A percentile compares a stretch with the other conserved stretches of the same genome.
phyloP scores from a whole-genome alignment of 768 basidiomycete species.

The Pisolithus marmoratus region DNA sequence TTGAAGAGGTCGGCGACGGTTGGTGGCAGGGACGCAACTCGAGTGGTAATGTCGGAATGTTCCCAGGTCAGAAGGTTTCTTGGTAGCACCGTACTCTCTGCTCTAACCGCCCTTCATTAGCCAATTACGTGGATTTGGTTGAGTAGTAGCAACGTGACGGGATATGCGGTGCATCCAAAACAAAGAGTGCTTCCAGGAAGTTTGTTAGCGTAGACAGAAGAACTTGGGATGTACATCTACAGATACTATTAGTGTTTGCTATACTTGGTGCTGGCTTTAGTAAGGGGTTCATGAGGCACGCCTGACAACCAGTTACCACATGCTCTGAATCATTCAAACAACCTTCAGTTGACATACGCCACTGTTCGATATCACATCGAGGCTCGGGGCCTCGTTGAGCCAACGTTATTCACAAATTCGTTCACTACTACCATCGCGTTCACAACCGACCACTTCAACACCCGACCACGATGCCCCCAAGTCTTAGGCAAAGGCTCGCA shows the following conservation, averaged over 20 bases:
- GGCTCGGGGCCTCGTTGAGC: not conserved
- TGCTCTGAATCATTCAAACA: not conserved
- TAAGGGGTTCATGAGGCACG: not conserved
- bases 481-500: slow-evolving; percentile 62
- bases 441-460: not conserved
- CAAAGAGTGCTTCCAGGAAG: too few relatives aligned
- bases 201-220: too few relatives aligned
- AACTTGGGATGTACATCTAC: too few relatives aligned
- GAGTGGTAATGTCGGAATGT: slow-evolving; percentile 57
- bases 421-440: too few relatives aligned
- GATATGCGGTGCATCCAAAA: too few relatives aligned
- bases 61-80: slow-evolving; percentile 54
- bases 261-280: not conserved
- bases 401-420: not conserved
- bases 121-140: slow-evolving; percentile 4
- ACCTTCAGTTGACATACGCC: not conserved
- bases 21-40: slow-evolving; percentile 77
- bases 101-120: not conserved
- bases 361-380: not conserved
- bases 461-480: slow-evolving; percentile 27
- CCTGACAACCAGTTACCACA: not conserved
- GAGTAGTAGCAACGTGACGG: not conserved
- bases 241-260: not conserved
- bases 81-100: not conserved
- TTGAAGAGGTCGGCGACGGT: slow-evolving; percentile 80